Evolutionary conservation across 2,329 filamentous ascomycete species (phyloP), one percentile per base, ranked within the genome.

Genomic region (Fusarium piperis): DNA sequence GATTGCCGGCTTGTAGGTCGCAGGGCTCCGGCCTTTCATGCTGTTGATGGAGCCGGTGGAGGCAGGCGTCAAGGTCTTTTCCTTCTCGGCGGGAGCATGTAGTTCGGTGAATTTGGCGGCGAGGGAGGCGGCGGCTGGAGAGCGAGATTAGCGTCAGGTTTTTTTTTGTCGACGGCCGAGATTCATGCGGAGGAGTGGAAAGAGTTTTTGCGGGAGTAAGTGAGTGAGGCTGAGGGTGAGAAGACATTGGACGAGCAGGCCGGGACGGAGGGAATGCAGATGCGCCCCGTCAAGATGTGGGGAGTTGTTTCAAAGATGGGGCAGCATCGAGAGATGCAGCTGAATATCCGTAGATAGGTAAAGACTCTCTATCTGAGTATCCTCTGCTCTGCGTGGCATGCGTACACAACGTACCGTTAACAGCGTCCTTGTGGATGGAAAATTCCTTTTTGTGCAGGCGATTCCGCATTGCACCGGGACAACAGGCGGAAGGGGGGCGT

Each of bases 31-130:
- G 65, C 74, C 67, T 77, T 80, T 82, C 80, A 83, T 82, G 77
- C 79, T 83, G 78, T 83, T 83, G 74, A 81, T 75, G 55, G 79
- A 74, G 78, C 81, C 81, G 64, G 79, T 77, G 32, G 83, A 81
- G 74, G 81, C 81, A 60, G 80, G 79, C 46, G 80, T 75, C 71
- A 85, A 76, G 52, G 80, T 81, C 67, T 76, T 77, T 62, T 73
- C 67, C 64, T 76, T 75, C 41, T 63, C 64, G 41, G 72, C 67
- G 61, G 74, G 70, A 77, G 70, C 78, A 80, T 82, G 74, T 74
- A 78, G 71, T 62, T 73, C 72, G 60, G 68, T 59, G 38, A 67
- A 62, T 71, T 75, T 66, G 59, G 66, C 65, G 55, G 67, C 62
- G 33, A 66, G 56, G 32, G 59, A 68, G 68, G 68, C 60, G 53